Base-by-base conservation (phyloP, 495 filamentous ascomycete genomes). In the Hyaloscypha hepaticicola region DNA sequence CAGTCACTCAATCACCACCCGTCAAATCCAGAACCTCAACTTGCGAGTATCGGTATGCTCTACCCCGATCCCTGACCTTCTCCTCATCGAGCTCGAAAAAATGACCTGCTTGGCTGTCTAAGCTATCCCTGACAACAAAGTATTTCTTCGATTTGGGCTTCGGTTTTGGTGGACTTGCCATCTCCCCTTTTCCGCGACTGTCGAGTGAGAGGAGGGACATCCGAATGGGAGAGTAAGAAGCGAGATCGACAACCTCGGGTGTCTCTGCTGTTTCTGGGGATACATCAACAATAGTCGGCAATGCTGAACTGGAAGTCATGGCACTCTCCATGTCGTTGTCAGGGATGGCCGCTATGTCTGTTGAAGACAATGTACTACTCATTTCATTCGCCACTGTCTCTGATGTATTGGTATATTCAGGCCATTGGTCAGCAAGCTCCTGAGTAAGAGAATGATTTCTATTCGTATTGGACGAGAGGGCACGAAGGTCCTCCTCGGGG, bases 21-120 rank as follows among this genome's bases (percentile, higher is more conserved):
- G 55, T 67, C 50, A 73, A 58, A 66, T 73, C 71, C 21, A 73
- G 26, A 22, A 69, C 27, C 33, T 69, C 66, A 45, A 73, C 59
- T 55, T 66, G 45, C 41, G 52, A 64, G 38, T 49, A 25, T 34
- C 68, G 65, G 61, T 63, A 70, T 14, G 52, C 63, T 31, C 55
- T 59, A 25, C 53, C 45, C 48, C 59, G 38, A 16, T 38, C 31
- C 16, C 48, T 27, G 7, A 14, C 33, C n/a, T 49, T 22, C 29
- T 56, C 51, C 50, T 64, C 66, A 26, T 60, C 58, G 19, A 69
- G 28, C 22, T 64, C 63, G 34, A 65, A 67, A 57, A 63, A 73
- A 5, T 63, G 60, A 9, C 71, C 71, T n/a, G n/a, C n/a, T n/a
- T n/a, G n/a, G n/a, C n/a, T n/a, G 5, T 56, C 58, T 24, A 70